These are phyloP conservation scores for Penicillium atrosanguineum DNA, from an alignment of 495 filamentous ascomycete species.

Conservation along the genomic window DNA sequence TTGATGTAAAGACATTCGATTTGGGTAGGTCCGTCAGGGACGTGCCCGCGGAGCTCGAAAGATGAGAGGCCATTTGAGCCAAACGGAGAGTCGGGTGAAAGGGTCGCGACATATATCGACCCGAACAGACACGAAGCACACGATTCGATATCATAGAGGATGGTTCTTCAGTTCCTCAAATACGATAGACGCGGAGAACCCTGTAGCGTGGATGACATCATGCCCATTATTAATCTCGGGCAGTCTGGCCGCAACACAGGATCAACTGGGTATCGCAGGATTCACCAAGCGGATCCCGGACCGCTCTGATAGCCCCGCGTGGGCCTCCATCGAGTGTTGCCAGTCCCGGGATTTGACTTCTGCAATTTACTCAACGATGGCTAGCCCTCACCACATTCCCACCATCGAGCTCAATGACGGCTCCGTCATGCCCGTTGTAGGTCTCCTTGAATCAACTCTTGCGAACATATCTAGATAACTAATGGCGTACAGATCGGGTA, in stretches of 20 bases:
- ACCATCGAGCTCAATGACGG: slow-evolving; percentile 68
- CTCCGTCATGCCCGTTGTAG: slow-evolving; percentile 68
- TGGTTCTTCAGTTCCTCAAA: background rate
- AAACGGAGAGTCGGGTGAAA: slow-evolving; percentile 18
- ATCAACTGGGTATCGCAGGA: background rate
- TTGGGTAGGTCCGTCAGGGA: slow-evolving; percentile 76
- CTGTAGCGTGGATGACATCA: slow-evolving; percentile 22
- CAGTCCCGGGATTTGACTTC: no score
- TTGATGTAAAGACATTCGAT: slow-evolving; percentile 78
- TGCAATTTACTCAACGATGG: slow-evolving; percentile 8
- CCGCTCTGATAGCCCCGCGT: background rate
- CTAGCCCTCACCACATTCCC: slow-evolving; percentile 34
- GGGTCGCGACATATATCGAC: slow-evolving; percentile 28
- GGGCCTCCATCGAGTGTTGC: no score
- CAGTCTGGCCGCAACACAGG: background rate
- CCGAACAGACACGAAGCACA: slow-evolving; percentile 2
- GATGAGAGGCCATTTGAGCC: slow-evolving; percentile 51
- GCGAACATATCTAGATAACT: background rate
- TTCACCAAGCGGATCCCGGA: background rate
- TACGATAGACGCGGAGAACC: slow-evolving; percentile 8
- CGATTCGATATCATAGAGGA: slow-evolving; percentile 12
- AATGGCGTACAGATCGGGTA: slow-evolving; percentile 59
- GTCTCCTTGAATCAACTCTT: slow-evolving; percentile 15
- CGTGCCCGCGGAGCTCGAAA: slow-evolving; percentile 34
- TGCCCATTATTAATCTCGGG: slow-evolving; percentile 20